Conservation (phyloP, 1,284 basidiomycete genomes). For the Athelia psychrophila region DNA sequence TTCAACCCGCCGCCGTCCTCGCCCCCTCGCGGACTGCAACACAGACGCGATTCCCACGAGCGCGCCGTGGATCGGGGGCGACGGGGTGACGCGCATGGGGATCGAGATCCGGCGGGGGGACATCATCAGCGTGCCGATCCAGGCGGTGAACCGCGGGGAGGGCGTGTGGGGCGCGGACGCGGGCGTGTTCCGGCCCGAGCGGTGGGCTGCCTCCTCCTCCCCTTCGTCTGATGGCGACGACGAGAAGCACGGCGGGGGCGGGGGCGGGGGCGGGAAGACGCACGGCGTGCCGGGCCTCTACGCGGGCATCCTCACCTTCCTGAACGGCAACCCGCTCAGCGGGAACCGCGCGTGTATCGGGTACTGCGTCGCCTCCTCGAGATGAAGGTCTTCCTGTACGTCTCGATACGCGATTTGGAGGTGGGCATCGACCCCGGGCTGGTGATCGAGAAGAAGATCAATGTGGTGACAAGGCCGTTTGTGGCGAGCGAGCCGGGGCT, state of each 20-base stretch:
- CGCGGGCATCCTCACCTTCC: conserved; percentile 64
- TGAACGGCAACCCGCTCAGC: conserved; percentile 46
- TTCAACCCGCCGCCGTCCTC: no score
- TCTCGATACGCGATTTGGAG: conserved; percentile 53
- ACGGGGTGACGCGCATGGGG: conserved; percentile 27
- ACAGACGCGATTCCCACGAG: conserved; percentile 55
- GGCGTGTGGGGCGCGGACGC: conserved; percentile 73
- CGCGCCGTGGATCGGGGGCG: conserved; percentile 5
- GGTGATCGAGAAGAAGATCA: conserved; percentile 61
- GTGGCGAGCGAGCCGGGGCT: conserved; percentile 45
- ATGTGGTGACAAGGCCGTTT: conserved; percentile 54
- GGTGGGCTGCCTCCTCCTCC: no score
- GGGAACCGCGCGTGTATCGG: conserved; percentile 72
- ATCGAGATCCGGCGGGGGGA: conserved; percentile 48
- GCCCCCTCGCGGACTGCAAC: no score
- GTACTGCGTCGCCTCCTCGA: conserved; percentile 68
- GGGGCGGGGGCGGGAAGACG: no score
- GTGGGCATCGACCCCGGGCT: conserved; percentile 49
- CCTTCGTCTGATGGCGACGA: no score
- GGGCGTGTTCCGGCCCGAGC: conserved; percentile 53
- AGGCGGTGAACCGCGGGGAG: conserved; percentile 58
- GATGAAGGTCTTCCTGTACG: conserved; percentile 62
- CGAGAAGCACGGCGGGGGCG: no score
- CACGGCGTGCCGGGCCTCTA: conserved; percentile 61
- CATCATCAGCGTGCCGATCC: conserved; percentile 60